Percentiles rank a stretch among this genome's conserved stretches.
Conservation (phyloP, 345 rosid genomes). For the Toxicodendron radicans region DNA sequence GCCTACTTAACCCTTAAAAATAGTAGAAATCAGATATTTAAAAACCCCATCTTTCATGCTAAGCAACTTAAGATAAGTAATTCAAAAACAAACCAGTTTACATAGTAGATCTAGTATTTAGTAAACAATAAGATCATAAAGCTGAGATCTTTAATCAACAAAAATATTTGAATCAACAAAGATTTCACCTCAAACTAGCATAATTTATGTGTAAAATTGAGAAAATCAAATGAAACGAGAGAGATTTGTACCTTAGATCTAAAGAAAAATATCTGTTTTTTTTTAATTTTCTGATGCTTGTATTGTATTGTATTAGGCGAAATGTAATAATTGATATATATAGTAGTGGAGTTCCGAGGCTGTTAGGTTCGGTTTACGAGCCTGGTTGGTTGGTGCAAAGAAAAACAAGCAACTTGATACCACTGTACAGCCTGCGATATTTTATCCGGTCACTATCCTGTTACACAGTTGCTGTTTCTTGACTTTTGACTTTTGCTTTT, state of each 20-base stretch:
- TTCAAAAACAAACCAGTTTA: neutral
- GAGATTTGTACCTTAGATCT: neutral
- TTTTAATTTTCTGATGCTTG: neutral
- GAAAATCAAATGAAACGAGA: neutral
- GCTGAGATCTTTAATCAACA: neutral
- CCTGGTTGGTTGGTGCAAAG: neutral
- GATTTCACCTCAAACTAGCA: too few relatives aligned
- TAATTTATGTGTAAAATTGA: too few relatives aligned
- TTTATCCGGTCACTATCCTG: neutral
- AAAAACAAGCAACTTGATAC: neutral
- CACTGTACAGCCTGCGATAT: neutral
- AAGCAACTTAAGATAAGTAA: neutral
- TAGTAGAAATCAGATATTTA: neutral
- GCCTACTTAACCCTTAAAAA: neutral
- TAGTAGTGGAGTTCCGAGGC: neutral
- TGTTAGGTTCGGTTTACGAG: neutral
- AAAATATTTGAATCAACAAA: neutral
- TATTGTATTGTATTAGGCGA: neutral
- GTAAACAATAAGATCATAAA: neutral
- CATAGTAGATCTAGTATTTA: neutral
- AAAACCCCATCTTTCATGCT: neutral
- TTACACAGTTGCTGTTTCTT: neutral
- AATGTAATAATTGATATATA: neutral
- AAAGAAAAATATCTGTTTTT: neutral
- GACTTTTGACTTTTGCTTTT: conserved; percentile 11